phyloP scores from a whole-genome alignment of 768 basidiomycete genomes.

The Amanita pseudoporphyria region DNA sequence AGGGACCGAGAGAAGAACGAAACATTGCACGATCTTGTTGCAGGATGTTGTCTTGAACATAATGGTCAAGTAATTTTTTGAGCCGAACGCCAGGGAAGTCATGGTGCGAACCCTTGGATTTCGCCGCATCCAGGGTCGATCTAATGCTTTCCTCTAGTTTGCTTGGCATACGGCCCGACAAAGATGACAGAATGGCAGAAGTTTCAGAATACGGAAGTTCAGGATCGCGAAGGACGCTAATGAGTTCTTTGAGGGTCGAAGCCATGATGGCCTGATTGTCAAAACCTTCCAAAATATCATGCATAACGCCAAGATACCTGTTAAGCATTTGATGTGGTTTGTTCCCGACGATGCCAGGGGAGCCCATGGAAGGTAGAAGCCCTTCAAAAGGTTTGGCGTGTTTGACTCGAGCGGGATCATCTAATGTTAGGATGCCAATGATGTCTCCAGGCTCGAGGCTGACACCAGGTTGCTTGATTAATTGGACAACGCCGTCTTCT shows the following conservation, averaged over 20 bases:
- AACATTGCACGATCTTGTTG: conserved; percentile 77
- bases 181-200: conserved; percentile 70
- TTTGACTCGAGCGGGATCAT: conserved; percentile 93
- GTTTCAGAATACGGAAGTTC: conserved; percentile 87
- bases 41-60: conserved; percentile 70
- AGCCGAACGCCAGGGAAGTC: conserved; percentile 90
- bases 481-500: conserved; percentile 89
- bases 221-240: conserved; percentile 70
- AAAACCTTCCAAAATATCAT: conserved; percentile 92
- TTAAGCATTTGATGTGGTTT: conserved; percentile 84
- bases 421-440: conserved; percentile 91
- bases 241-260: conserved; percentile 77
- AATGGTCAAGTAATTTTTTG: conserved; percentile 80
- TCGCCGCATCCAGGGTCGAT: conserved; percentile 64
- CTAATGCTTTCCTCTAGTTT: conserved; percentile 88
- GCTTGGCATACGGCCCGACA: conserved; percentile 88
- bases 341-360: conserved; percentile 76
- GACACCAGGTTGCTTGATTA: conserved; percentile 97
- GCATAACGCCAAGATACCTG: conserved; percentile 64
- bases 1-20: conserved; percentile 54
- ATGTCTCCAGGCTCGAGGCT: conserved; percentile 96
- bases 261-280: conserved; percentile 93
- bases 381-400: conserved; percentile 99
- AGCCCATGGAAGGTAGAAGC: conserved; percentile 79
- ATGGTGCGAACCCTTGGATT: conserved; percentile 55